phyloP scores from a whole-genome alignment of 1,139 yeast species.

The Magnusiomyces fungicola region DNA sequence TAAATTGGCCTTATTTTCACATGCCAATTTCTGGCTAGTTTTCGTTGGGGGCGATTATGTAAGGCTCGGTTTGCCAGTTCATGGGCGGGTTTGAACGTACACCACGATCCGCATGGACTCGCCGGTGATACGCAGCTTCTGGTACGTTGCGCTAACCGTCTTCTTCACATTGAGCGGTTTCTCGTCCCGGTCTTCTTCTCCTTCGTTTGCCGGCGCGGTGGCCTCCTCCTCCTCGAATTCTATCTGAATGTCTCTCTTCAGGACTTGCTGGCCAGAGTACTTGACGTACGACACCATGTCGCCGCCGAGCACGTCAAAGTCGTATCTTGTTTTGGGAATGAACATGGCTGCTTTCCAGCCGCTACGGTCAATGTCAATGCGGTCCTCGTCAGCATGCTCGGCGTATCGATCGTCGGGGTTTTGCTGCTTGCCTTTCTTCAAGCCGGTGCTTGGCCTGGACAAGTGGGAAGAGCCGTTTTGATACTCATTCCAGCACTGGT shows the following conservation, averaged over 20 bases:
- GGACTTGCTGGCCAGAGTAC: conserved; percentile 13
- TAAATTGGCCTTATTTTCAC: too few relatives aligned
- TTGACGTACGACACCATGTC: not conserved
- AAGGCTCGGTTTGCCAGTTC: too few relatives aligned
- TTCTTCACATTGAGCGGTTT: conserved; percentile 8
- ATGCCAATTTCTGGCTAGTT: too few relatives aligned
- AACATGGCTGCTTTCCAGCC: not conserved
- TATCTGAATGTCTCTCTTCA: conserved; percentile 11
- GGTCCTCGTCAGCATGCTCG: not conserved
- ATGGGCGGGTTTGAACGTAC: too few relatives aligned
- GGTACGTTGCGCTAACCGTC: not conserved
- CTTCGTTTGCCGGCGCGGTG: not conserved
- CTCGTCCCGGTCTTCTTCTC: conserved; percentile 9
- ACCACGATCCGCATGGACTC: too few relatives aligned
- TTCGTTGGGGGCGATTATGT: too few relatives aligned
- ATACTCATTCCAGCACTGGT: too few relatives aligned
- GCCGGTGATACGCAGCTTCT: too few relatives aligned
- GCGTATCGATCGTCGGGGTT: not conserved
- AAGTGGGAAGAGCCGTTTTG: not conserved
- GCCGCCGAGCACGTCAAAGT: not conserved
- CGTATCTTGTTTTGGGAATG: too few relatives aligned
- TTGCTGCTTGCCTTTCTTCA: not conserved
- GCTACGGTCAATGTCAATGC: not conserved
- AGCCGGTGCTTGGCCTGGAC: not conserved
- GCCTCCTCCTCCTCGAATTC: conserved; percentile 1